Evolutionary conservation across 805 yeast genomes (phyloP), one percentile per base, ranked within the genome.

Genomic region (Metschnikowia bowlesiae): DNA sequence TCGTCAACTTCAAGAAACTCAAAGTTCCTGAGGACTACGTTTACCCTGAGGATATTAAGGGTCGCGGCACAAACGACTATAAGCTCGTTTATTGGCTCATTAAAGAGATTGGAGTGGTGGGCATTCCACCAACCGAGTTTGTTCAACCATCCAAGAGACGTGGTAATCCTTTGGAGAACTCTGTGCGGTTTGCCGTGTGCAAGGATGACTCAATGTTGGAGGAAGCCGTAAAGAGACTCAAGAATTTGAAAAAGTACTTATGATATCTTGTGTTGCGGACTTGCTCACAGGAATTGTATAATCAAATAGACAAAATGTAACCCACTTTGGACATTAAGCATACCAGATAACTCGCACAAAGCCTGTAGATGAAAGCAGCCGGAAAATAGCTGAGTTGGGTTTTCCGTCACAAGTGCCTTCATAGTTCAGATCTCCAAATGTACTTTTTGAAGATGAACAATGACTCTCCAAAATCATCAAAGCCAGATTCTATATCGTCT

Each of bases 51-150:
- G 90, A 84, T 14, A 78, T 94, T 53, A 63, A 71, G 46, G 67
- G 67, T 34, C 81, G 87, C 54, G 71, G 69, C 13, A 92, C 96
- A 13, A 83, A 83, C 55, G 99, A 94, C 71, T 94, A 90, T 76
- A 82, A 82, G 64, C 76, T 85, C 55, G 95, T 96, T 0, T 89
- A 88, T 70, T 94, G 98, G 97, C 76, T 94, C 52, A 89, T 90
- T 62, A 84, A 82, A 64, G 96, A 90, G 64, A 67, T 92, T 51
- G 99, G 99, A 9, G 95, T 94, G 38, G 98, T 94, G 18, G 86
- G 96, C 4, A 94, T 94, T 56, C 99, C 99, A 9, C 98, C 98
- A 30, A 86, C 96, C n/a, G 98, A 92, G 68, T 94, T 94, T 63
- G 82, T 88, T 61, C 78, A 83, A 40, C 79, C 82, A 8, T 83